phyloP scores from a whole-genome alignment of 2,329 filamentous ascomycete genomes.

The Nothophaeocryptopus gaeumannii region DNA sequence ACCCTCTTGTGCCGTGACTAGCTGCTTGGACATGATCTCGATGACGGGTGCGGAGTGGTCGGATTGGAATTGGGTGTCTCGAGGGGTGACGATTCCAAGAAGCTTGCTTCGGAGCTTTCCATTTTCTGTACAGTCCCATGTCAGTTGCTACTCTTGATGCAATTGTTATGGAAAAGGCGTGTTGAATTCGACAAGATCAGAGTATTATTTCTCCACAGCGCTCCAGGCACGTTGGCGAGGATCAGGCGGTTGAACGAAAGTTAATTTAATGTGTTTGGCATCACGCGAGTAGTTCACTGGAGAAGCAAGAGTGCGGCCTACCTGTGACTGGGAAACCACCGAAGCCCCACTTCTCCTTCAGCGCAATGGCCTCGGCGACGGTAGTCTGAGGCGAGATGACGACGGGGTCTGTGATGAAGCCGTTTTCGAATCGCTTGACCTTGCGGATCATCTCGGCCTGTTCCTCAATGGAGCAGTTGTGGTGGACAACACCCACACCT shows the following conservation, averaged over 20 bases:
- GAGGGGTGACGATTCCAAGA: constrained; percentile 93
- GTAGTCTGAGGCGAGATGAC: constrained; percentile 86
- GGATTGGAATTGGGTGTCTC: constrained; percentile 95
- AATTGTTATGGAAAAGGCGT: not conserved
- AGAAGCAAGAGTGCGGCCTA: constrained; percentile 52
- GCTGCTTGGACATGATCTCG: constrained; percentile 91
- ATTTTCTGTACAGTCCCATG: constrained; percentile 60
- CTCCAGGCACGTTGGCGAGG: constrained; percentile 36
- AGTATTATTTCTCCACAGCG: constrained; percentile 35
- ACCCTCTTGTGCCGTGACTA: constrained; percentile 81
- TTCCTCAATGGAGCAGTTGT: constrained; percentile 97
- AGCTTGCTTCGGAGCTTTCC: constrained; percentile 94
- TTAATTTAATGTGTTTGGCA: constrained; percentile 77
- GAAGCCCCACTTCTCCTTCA: constrained; percentile 98
- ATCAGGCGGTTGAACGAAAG: constrained; percentile 99
- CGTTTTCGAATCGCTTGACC: constrained; percentile 99
- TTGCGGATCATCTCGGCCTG: constrained; percentile 99
- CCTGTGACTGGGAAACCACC: constrained; percentile 98
- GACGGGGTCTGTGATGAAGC: constrained; percentile 94
- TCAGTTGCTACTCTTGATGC: constrained; percentile 6
- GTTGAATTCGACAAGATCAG: constrained; percentile 24
- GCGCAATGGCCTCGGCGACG: constrained; percentile 81
- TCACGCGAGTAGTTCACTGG: constrained; percentile 55
- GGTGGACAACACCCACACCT: constrained; percentile 91
- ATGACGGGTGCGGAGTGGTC: constrained; percentile 70